Percentiles rank a stretch among this genome's conserved stretches.
phyloP scores from a whole-genome alignment of 768 basidiomycete genomes.

The Phlebiopsis gigantea region DNA sequence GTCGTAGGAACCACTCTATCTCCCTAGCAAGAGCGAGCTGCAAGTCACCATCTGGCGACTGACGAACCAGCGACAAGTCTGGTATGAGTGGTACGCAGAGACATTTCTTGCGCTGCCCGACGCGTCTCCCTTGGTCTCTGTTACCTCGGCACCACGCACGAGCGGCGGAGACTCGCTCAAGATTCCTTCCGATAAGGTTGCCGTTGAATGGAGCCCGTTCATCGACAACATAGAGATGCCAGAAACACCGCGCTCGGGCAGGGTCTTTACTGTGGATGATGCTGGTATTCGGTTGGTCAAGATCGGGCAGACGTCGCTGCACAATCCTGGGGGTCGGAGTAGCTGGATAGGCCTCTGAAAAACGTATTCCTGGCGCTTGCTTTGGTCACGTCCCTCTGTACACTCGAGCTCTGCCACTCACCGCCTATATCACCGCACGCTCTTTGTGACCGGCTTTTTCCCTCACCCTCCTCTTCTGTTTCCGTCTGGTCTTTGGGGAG shows the following conservation, averaged over 20 bases:
- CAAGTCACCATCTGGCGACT: conserved; percentile 93
- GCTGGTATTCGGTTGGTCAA: conserved; percentile 55
- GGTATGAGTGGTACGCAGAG: conserved; percentile 99
- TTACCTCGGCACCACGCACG: conserved; percentile 15
- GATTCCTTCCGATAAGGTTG: conserved; percentile 12
- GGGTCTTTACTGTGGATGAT: conserved; percentile 12
- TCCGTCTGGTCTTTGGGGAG: neutral
- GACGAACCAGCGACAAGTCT: conserved; percentile 83
- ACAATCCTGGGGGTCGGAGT: conserved; percentile 85
- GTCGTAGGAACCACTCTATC: conserved; percentile 81
- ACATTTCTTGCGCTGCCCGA: conserved; percentile 71
- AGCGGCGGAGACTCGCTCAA: neutral
- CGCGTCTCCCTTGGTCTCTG: conserved; percentile 28
- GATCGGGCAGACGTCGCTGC: conserved; percentile 90
- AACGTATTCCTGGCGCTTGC: neutral
- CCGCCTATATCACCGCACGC: no score
- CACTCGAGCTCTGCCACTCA: no score
- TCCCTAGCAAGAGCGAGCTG: conserved; percentile 88
- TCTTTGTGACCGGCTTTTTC: no score
- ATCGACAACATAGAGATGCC: conserved; percentile 58
- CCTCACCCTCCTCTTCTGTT: neutral
- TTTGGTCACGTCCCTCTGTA: conserved; percentile 1
- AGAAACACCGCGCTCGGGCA: conserved; percentile 1
- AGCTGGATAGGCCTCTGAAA: conserved; percentile 84
- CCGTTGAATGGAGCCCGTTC: conserved; percentile 49